phyloP scores from a whole-genome alignment of 495 filamentous ascomycete species.

The Podospora pseudopauciseta region DNA sequence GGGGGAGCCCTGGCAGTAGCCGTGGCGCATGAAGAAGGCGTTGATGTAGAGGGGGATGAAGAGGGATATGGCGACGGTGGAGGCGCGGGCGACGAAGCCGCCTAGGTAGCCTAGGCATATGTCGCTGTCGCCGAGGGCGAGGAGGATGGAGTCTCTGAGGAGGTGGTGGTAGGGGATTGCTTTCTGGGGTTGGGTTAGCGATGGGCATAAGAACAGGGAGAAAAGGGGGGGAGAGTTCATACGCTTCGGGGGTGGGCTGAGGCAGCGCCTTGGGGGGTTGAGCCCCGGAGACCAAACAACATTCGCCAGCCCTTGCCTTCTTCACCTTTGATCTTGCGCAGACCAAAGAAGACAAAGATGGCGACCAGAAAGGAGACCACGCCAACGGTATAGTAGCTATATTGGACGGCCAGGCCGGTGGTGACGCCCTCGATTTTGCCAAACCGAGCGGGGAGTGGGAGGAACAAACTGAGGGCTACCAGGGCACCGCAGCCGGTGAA shows the following conservation, averaged over 20 bases:
- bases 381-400: constrained; percentile 83
- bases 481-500: constrained; percentile 92
- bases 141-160: constrained; percentile 59
- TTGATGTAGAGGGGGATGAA: constrained; percentile 94
- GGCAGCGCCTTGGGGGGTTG: constrained; percentile 19
- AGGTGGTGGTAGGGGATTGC: constrained; percentile 47
- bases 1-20: constrained; percentile 65
- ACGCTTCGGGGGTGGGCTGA: constrained; percentile 20
- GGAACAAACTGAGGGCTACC: constrained; percentile 72
- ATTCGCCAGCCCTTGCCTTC: constrained; percentile 65
- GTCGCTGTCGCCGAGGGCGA: constrained; percentile 70
- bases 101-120: constrained; percentile 88
- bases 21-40: constrained; percentile 76
- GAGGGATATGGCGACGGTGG: constrained; percentile 89
- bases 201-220: not conserved
- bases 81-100: constrained; percentile 91
- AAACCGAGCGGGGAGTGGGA: constrained; percentile 82
- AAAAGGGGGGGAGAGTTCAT: not conserved
- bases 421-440: constrained; percentile 59
- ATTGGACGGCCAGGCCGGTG: constrained; percentile 63
- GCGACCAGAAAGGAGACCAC: constrained; percentile 67
- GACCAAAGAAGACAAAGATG: constrained; percentile 71
- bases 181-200: constrained; percentile 17
- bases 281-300: constrained; percentile 40
- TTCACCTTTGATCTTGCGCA: constrained; percentile 73